A percentile compares a stretch with the other conserved stretches of the same genome.
These are phyloP conservation scores for Alternaria conjuncta DNA, from an alignment of 2,329 filamentous ascomycete species.

Conservation along the genomic window DNA sequence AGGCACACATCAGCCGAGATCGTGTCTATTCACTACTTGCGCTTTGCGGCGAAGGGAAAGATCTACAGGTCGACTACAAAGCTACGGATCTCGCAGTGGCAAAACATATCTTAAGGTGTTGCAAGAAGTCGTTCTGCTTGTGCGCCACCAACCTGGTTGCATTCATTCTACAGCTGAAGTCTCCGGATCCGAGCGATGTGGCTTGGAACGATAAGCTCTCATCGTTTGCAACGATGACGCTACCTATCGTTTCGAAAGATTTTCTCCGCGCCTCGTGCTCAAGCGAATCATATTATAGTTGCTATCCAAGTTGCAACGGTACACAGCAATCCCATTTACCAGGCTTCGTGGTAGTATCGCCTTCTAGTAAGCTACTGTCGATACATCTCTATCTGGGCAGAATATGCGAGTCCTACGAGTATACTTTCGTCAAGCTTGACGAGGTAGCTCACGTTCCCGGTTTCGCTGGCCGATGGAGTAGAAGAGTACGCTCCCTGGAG, in stretches of 20 bases:
- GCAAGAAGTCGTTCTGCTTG: neutral
- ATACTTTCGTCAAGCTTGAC: neutral
- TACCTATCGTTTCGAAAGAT: neutral
- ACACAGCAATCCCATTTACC: neutral
- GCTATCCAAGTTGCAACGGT: neutral
- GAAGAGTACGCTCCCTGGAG: neutral
- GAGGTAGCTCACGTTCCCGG: neutral
- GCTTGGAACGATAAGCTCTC: neutral
- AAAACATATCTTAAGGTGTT: neutral
- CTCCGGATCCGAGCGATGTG: neutral
- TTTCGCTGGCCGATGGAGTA: neutral
- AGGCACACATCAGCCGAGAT: neutral
- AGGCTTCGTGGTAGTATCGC: neutral
- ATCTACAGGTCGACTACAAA: neutral
- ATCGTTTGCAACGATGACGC: neutral
- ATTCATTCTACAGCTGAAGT: neutral
- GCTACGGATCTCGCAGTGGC: neutral
- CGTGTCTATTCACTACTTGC: slow-evolving; percentile 1
- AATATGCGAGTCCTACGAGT: neutral
- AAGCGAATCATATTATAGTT: neutral
- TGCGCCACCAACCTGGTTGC: neutral
- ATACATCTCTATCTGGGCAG: neutral
- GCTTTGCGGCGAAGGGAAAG: neutral
- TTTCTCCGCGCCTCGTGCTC: neutral
- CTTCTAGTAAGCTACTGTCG: neutral